Evolutionary conservation across 2,329 filamentous ascomycete genomes (phyloP).

Genomic region (Trichoderma aggressivum): DNA sequence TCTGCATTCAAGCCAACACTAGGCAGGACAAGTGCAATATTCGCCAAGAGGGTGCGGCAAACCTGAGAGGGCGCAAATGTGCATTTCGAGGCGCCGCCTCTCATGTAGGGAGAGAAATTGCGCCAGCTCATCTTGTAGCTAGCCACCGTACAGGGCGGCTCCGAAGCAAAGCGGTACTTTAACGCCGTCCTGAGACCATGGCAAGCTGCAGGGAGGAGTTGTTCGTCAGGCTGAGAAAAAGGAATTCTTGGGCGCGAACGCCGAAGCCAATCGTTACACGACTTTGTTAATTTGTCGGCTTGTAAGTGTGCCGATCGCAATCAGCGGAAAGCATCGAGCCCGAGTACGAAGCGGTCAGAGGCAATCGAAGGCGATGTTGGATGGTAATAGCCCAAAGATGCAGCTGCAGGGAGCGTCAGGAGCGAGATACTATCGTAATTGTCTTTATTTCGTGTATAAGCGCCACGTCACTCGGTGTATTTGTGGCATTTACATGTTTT

Average conservation of each 20-base stretch:
- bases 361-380: not conserved
- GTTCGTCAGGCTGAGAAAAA: not conserved
- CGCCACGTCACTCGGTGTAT: not conserved
- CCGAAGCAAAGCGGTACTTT: not conserved
- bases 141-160: not conserved
- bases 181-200: conserved; percentile 6
- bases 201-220: not conserved
- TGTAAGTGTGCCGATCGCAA: not conserved
- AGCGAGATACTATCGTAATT: not conserved
- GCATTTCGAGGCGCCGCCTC: not conserved
- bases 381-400: not conserved
- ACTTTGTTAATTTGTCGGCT: not conserved
- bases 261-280: not conserved
- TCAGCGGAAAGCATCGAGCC: not conserved
- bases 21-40: not conserved
- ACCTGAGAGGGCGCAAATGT: not conserved
- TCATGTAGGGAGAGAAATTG: not conserved
- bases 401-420: not conserved
- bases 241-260: not conserved
- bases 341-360: not conserved
- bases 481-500: not conserved
- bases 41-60: not conserved
- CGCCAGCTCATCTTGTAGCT: not conserved
- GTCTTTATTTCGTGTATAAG: not conserved
- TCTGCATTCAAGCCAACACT: not conserved